phyloP scores from a whole-genome alignment of 306 rosid genomes.

The Coriaria nepalensis region DNA sequence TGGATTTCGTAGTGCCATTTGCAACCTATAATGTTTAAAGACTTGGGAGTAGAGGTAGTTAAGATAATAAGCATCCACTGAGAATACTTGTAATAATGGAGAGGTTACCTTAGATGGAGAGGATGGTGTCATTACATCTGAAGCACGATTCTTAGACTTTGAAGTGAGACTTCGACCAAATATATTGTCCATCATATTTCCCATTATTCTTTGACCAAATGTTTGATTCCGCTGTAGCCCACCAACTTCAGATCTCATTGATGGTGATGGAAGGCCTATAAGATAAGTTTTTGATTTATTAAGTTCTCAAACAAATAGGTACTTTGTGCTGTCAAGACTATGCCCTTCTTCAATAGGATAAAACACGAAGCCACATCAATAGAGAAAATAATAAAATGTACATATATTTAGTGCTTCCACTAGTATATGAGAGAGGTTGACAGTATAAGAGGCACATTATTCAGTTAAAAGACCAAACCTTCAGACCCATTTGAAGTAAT shows the following conservation, averaged over 20 bases:
- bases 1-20: too few relatives aligned
- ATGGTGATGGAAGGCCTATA: slow-evolving; percentile 79
- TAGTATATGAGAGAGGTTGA: background rate
- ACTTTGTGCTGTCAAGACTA: background rate
- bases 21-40: too few relatives aligned
- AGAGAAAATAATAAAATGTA: too few relatives aligned
- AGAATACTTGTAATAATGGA: too few relatives aligned
- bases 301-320: slow-evolving; percentile 9
- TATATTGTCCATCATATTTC: slow-evolving; percentile 85
- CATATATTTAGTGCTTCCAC: too few relatives aligned
- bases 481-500: slow-evolving; percentile 50
- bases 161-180: slow-evolving; percentile 81
- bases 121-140: slow-evolving; percentile 73
- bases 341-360: background rate
- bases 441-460: background rate
- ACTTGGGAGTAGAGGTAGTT: too few relatives aligned
- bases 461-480: slow-evolving; percentile 41
- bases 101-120: slow-evolving; percentile 66
- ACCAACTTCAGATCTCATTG: slow-evolving; percentile 55
- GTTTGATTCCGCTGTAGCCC: slow-evolving; percentile 71
- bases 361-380: too few relatives aligned
- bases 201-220: slow-evolving; percentile 91
- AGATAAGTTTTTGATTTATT: slow-evolving; percentile 9
- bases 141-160: slow-evolving; percentile 42
- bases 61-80: too few relatives aligned